Percentiles rank a stretch among this genome's conserved stretches.
Evolutionary conservation across 768 basidiomycete species (phyloP).

Genomic region (Xerocomellus chrysenteron): DNA sequence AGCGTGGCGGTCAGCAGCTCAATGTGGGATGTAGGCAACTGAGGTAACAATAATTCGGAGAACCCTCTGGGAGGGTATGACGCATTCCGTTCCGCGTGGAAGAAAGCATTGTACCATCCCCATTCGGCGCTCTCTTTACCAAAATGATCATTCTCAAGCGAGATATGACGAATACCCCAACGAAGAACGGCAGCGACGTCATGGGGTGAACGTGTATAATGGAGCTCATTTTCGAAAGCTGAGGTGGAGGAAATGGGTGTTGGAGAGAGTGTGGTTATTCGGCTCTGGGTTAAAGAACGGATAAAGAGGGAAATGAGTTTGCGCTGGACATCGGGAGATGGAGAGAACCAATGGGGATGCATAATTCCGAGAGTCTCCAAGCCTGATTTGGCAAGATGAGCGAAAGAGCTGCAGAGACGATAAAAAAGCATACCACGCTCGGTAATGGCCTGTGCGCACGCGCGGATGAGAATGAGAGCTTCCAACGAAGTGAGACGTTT

Average conservation of each 20-base stretch:
- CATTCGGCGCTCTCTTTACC: slow-evolving; percentile 55
- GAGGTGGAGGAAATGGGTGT: slow-evolving; percentile 45
- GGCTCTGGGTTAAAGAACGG: slow-evolving; percentile 53
- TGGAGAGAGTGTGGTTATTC: slow-evolving; percentile 51
- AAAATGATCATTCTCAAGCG: slow-evolving; percentile 57
- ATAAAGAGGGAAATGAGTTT: slow-evolving; percentile 69
- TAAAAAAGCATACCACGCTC: slow-evolving; percentile 51
- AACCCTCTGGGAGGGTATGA: slow-evolving; percentile 66
- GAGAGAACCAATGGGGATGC: slow-evolving; percentile 82
- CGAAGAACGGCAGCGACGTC: slow-evolving; percentile 80
- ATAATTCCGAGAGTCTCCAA: slow-evolving; percentile 80
- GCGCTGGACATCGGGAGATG: slow-evolving; percentile 67
- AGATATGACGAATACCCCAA: slow-evolving; percentile 77
- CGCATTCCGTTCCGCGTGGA: slow-evolving; percentile 53
- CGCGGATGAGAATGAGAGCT: slow-evolving; percentile 60
- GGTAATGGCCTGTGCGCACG: slow-evolving; percentile 66
- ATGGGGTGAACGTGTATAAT: slow-evolving; percentile 64
- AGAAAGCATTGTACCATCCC: slow-evolving; percentile 68
- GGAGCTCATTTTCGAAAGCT: slow-evolving; percentile 64
- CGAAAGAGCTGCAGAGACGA: slow-evolving; percentile 4
- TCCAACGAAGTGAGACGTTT: slow-evolving; percentile 61
- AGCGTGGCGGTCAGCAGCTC: slow-evolving; percentile 59
- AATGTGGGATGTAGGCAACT: slow-evolving; percentile 54
- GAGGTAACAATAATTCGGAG: slow-evolving; percentile 58
- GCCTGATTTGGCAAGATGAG: slow-evolving; percentile 41